Evolutionary conservation across 441 rosid species (phyloP).

Genomic region (Viola pubescens): DNA sequence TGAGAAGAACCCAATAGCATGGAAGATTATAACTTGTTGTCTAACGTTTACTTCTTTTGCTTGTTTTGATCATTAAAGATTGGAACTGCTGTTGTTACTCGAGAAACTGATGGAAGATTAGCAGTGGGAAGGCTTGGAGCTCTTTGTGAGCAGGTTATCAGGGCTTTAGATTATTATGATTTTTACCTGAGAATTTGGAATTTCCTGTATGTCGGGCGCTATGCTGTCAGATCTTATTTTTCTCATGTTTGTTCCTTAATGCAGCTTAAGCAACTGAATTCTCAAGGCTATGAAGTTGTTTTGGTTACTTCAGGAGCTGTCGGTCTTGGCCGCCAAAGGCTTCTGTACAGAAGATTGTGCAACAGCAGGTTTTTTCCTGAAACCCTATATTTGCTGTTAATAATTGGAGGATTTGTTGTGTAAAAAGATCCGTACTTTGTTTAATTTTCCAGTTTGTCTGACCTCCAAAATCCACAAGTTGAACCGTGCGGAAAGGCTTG

Average conservation of each 20-base stretch:
- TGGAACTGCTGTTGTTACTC: not conserved
- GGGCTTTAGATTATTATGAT: not conserved
- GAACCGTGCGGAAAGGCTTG: constrained; percentile 87
- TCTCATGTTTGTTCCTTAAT: not conserved
- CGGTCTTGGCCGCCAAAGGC: constrained; percentile 1
- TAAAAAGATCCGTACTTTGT: not conserved
- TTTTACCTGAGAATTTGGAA: not conserved
- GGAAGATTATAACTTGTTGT: not conserved
- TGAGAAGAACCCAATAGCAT: not conserved
- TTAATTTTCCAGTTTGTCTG: constrained; percentile 47
- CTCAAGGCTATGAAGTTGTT: constrained; percentile 1
- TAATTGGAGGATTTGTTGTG: not conserved
- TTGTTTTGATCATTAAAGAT: not conserved
- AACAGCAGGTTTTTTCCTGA: not conserved
- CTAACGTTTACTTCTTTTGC: not conserved
- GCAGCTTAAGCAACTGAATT: constrained; percentile 1
- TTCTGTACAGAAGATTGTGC: not conserved
- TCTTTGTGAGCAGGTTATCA: not conserved
- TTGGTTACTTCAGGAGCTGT: not conserved
- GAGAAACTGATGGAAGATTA: not conserved
- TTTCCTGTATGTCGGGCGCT: too few species aligned
- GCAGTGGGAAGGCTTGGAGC: constrained; percentile 1
- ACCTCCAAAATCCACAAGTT: constrained; percentile 71
- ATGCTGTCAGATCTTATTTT: not conserved
- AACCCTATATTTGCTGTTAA: not conserved